These are phyloP conservation scores for Citrus cavaleriei DNA, from an alignment of 345 rosid genomes.

Conservation along the genomic window DNA sequence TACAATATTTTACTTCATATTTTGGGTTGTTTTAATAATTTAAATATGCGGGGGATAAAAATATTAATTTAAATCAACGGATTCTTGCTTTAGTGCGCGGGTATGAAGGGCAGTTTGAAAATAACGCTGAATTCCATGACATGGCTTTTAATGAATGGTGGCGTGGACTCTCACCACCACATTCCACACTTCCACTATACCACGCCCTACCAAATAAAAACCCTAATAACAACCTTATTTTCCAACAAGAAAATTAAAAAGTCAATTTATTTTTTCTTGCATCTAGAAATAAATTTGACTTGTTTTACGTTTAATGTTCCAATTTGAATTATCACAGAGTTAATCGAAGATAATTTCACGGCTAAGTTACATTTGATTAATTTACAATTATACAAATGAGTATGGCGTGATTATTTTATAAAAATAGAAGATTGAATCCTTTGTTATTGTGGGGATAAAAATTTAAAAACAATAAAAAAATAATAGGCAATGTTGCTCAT, in stretches of 20 bases:
- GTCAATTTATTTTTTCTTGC: no score
- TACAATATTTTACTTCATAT: no score
- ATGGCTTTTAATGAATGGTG: slow-evolving; percentile 26
- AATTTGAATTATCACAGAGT: not conserved
- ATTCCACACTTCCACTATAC: not conserved
- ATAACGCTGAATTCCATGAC: slow-evolving; percentile 59
- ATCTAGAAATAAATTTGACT: not conserved
- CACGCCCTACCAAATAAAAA: not conserved
- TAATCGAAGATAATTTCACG: not conserved
- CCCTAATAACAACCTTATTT: not conserved
- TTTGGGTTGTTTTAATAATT: not conserved
- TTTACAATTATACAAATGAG: no score
- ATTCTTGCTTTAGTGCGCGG: slow-evolving; percentile 65
- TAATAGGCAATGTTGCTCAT: fast-evolving
- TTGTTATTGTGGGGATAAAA: no score
- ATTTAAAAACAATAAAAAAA: no score
- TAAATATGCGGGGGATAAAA: not conserved
- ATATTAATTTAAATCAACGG: slow-evolving; percentile 41
- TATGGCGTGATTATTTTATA: no score
- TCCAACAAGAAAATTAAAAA: no score
- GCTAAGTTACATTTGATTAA: no score
- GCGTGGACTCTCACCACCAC: slow-evolving; percentile 4
- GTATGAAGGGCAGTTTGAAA: slow-evolving; percentile 53
- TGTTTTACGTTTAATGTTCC: no score
- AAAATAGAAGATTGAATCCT: no score